Base-by-base conservation (phyloP, 169 alveolate genomes). In the Cryptosporidium sp. region DNA sequence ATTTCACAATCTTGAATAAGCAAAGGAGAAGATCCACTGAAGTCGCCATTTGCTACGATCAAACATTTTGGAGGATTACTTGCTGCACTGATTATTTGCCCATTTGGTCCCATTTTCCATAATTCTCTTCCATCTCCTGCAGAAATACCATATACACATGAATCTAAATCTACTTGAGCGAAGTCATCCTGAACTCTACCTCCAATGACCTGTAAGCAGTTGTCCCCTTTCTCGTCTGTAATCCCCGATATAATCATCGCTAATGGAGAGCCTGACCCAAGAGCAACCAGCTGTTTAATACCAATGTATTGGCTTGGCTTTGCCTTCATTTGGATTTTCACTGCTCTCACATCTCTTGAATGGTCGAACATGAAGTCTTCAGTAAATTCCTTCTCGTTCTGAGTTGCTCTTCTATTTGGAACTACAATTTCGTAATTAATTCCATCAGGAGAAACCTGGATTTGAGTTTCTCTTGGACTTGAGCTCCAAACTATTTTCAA, bases 191-290 rank as follows among this genome's bases (percentile, higher is more conserved):
- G 87, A 29, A 75, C 69, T 61, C 26, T 75, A 12, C 87, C 87
- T 33, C 87, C 73, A 60, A 61, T 23, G 23, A 75, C 94, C 73
- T 96, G 97, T 69, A 96, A 91, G 56, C 98, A 96, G 94, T 94
- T 94, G 35, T 96, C 98, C 12, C 96, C 97, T 26, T 87, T 92
- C 21, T 94, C 94, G 67, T 95, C 95, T 26, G 98, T 94, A 9
- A 95, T 93, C 53, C 98, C 98, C 21, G 97, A 93, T 37, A 95
- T 73, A 12, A 96, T 85, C 94, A 95, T 91, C 52, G 96, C 92
- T 69, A 95, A 70, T 9, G 98, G 98, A 73, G 93, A 86, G 3
- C 98, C 98, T 5, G 95, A 93, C 7, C 98, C 98, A 53, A 95
- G 91, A 8, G 95, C 92, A 72, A 94, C 94, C 10, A 95, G 91